Evolutionary conservation across 257 asterid species (phyloP), one percentile per base, ranked within the genome.

Genomic region (Solanum verrucosum): DNA sequence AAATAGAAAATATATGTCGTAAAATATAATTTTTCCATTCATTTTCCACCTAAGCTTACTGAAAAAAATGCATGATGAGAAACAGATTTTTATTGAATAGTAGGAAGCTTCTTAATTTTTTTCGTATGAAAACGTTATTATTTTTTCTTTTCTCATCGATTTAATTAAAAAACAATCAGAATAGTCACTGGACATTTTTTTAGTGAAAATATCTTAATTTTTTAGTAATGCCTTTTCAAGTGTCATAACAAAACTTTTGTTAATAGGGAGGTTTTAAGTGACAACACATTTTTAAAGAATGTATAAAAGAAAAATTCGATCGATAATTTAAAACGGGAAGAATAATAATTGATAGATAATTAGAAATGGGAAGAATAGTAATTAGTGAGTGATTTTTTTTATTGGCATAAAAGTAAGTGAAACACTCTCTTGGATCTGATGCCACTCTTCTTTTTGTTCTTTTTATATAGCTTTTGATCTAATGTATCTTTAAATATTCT

Each of bases 361-460:
- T 70, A 15, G 12, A 70, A 4, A 29, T 2, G n/a, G 1, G 9
- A 1, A 0, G 4, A 33, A 11, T 4, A 33, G 10, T 27, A 27
- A 27, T 27, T 68, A 68, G 10, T 27, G 21, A 27, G 91, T 92
- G 91, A 92, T 91, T 90, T 88, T 49, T 52, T 52, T 52, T 52
- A 52, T 52, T 90, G 91, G 95, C 97, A 93, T 93, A 93, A 93
- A 95, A 95, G 95, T 93, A 94, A 94, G 97, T 94, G 94, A 91
- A 89, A 20, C 34, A 40, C 84, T 42, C n/a, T 91, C 96, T 93
- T 87, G 98, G 98, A 95, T 94, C 98, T 94, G 92, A 79, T 89
- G 90, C 93, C 49, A 37, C 31, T 35, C 29, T 35, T 74, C 83
- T 74, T 74, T 35, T 10, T 72, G 20, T 68, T 3, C 74, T 31